Evolutionary conservation across 768 basidiomycete species (phyloP), one percentile per base, ranked within the genome.

Genomic region (Russula brevipes): DNA sequence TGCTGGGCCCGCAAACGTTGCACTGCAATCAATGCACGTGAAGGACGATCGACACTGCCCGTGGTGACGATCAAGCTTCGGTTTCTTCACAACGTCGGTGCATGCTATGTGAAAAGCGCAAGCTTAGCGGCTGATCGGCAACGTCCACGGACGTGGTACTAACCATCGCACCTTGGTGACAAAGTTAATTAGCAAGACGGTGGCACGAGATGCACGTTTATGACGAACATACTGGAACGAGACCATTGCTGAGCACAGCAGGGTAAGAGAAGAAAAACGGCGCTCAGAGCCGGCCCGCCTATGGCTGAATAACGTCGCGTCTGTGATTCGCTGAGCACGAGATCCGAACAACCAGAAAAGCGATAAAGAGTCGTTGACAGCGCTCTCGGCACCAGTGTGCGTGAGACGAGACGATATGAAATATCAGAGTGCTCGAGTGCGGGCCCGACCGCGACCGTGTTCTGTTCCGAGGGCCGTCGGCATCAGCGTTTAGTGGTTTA

Each of bases 21-120:
- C 88, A n/a, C 85, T 87, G 74, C 94, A 97, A 71, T 97, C 94
- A 71, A 93, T 84, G 71, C 90, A 91, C 69, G 89, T 89, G 68
- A 91, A 89, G 7, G 86, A 82, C 2, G 82, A 69, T 59, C 85
- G 77, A 70, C 89, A 93, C 50, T 80, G 76, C 35, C 70, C 72
- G 54, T 80, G 69, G 70, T 96, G 94, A 71, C 87, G 83, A 73
- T 96, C 92, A 1, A 97, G 81, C 73, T 94, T 94, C 12, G 94
- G 94, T 70, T 97, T 97, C 75, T 93, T 97, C 35, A 96, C 86
- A 10, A 92, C 87, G 68, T 97, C 94, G 56, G 81, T 77, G 73
- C 94, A 97, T 41, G 73, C 91, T 91, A 63, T 44, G 58, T 51
- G 39, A 50, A 24, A 38, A 54, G n/a, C 11, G 35, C 14, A 52